Evolutionary conservation across 176 grass and related monocot genomes (phyloP).

Genomic region (Ensete glaucum): DNA sequence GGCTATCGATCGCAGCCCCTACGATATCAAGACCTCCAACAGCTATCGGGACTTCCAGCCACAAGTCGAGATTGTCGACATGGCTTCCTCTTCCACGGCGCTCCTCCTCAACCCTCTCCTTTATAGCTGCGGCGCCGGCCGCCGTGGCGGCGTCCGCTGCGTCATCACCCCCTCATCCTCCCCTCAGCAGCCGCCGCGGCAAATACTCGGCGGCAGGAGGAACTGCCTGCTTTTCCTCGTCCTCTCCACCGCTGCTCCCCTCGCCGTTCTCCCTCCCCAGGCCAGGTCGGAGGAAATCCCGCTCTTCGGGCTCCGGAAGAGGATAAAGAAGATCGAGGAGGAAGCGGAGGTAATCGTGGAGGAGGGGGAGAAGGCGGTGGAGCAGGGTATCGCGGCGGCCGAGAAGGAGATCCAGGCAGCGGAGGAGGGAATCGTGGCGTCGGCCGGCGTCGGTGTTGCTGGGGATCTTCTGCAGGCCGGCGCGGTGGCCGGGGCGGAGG

Average conservation of each 20-base stretch:
- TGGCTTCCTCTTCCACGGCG: slow-evolving; percentile 10
- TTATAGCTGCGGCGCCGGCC: not conserved
- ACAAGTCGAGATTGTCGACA: not conserved
- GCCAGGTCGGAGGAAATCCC: slow-evolving; percentile 50
- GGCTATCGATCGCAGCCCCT: too few species aligned
- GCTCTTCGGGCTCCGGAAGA: slow-evolving; percentile 79
- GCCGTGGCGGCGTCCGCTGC: not conserved
- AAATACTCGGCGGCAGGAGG: slow-evolving; percentile 29
- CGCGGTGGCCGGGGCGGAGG: slow-evolving; percentile 65
- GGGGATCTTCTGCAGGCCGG: slow-evolving; percentile 74
- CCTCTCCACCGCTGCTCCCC: slow-evolving; percentile 18
- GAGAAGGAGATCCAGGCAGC: slow-evolving; percentile 10
- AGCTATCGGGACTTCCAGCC: not conserved
- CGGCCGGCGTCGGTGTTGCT: slow-evolving; percentile 31
- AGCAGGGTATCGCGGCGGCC: slow-evolving; percentile 28
- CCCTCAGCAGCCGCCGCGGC: not conserved
- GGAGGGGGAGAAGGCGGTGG: slow-evolving; percentile 42
- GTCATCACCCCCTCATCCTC: slow-evolving; percentile 16
- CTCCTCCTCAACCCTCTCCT: slow-evolving; percentile 26
- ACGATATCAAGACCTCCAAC: too few species aligned
- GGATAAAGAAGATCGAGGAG: slow-evolving; percentile 54
- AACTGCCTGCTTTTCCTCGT: slow-evolving; percentile 57
- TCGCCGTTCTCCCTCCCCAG: not conserved
- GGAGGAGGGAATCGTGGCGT: slow-evolving; percentile 30
- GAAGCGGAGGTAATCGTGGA: slow-evolving; percentile 36